phyloP scores from a whole-genome alignment of 441 rosid species.

The Gossypium trilobum region DNA sequence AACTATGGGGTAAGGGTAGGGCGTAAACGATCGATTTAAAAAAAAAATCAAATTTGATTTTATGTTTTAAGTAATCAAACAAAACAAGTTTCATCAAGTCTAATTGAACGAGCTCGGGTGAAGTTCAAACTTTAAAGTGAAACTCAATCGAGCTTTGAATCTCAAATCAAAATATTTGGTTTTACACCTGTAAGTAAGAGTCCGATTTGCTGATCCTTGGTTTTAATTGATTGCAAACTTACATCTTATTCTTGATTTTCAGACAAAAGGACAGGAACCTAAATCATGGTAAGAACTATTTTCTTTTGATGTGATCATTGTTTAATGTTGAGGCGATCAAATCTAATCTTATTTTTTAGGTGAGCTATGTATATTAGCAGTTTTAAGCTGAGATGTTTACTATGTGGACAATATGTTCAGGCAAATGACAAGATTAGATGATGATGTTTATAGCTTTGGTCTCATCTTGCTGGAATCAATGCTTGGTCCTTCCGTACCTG shows the following conservation, averaged over 20 bases:
- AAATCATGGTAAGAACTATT: conserved; percentile 39
- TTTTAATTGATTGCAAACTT: not conserved
- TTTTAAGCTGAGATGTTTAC: not conserved
- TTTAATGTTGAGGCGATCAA: not conserved
- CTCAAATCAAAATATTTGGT: too few relatives aligned
- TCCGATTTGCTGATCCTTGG: not conserved
- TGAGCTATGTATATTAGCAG: not conserved
- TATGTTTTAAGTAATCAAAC: too few relatives aligned
- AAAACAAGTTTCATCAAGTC: too few relatives aligned
- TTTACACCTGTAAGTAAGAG: too few relatives aligned
- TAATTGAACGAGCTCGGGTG: too few relatives aligned
- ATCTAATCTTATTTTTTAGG: not conserved
- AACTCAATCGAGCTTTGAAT: too few relatives aligned
- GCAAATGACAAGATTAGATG: conserved; percentile 44
- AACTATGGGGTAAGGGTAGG: conserved; percentile 46
- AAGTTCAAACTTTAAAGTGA: too few relatives aligned
- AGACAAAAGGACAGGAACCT: conserved; percentile 48
- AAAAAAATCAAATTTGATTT: too few relatives aligned
- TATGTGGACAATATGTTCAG: conserved; percentile 22
- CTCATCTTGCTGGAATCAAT: conserved; percentile 79
- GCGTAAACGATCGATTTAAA: too few relatives aligned
- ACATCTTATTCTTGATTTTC: conserved; percentile 16
- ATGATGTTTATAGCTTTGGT: conserved; percentile 87
- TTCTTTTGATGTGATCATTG: not conserved
- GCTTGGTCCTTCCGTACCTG: conserved; percentile 58